Evolutionary conservation across 2,329 filamentous ascomycete genomes (phyloP), one percentile per base, ranked within the genome.

Genomic region (Madurella fahalii): DNA sequence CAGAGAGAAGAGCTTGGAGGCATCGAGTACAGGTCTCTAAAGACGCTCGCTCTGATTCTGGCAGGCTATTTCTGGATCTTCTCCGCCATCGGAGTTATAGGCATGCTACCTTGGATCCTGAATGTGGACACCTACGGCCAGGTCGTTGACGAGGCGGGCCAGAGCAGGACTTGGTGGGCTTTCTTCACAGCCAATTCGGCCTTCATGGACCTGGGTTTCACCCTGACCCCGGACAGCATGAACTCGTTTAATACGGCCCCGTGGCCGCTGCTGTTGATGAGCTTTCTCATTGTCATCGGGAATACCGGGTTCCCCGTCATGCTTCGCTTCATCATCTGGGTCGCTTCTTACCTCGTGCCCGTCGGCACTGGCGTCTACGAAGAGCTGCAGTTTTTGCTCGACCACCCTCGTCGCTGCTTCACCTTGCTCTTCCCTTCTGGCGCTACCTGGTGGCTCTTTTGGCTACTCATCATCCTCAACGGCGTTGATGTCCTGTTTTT

Each of bases 261-360:
- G 7, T 87, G 90, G 63, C 84, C 87, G 0, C 76, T 97, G 44
- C 75, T 96, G 18, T 68, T 94, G 42, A 83, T 91, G 72, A 84
- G 84, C 7, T 95, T 95, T 63, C 80, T 97, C 41, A 94, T 97
- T 67, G 84, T 97, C 58, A 90, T 96, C 57, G 93, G 93, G 53
- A 97, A 97, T 66, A 97, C 93, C 0, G 94, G 88, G 0, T 97
- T 97, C 63, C 94, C 93, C 0, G 89, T 94, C 65, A 92, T 96
- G 87, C 81, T 97, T 20, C 87, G 94, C 8, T 89, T 96, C 65
- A 83, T 94, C 58, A 97, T 99, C 57, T 99, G 94, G 93, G 64
- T 86, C 0, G 67, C 81, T 34, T 90, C 89, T 12, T 83, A 86
- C 52, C 61, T 88, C 46, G 80, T 85, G 0, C 85, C 88, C 3